phyloP scores from a whole-genome alignment of 768 basidiomycete genomes.

The Suillus subluteus region DNA sequence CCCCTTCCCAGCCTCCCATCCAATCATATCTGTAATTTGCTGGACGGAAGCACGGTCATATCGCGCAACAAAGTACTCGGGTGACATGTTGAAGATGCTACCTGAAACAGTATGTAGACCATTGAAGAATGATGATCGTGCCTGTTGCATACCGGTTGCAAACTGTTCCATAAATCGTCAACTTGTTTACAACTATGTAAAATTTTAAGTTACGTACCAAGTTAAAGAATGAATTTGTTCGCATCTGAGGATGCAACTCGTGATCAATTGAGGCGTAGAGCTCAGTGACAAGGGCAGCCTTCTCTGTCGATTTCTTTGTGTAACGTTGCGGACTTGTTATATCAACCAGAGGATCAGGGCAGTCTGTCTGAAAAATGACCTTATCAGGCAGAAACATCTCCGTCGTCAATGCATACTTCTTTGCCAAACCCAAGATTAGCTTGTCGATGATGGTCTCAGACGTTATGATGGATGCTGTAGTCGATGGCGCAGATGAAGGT shows the following conservation, averaged over 20 bases:
- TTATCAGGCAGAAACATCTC: slow-evolving; percentile 2
- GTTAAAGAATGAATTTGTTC: not conserved
- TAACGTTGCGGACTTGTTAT: not conserved
- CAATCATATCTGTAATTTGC: not conserved
- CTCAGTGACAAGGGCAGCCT: not conserved
- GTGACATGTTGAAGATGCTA: slow-evolving; percentile 5
- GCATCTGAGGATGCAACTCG: not conserved
- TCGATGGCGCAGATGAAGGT: not conserved
- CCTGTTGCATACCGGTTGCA: not conserved
- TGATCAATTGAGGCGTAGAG: not conserved
- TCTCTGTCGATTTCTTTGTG: not conserved
- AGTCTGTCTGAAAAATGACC: slow-evolving; percentile 1
- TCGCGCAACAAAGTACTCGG: slow-evolving; percentile 2
- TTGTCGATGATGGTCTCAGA: not conserved
- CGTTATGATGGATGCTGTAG: not conserved
- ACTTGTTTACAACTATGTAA: not conserved
- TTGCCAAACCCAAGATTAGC: not conserved
- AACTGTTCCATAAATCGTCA: not conserved
- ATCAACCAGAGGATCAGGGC: not conserved
- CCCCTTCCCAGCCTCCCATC: not conserved
- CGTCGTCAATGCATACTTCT: slow-evolving; percentile 2
- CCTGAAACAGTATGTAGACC: not conserved
- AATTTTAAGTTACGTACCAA: not conserved
- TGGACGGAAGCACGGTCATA: not conserved
- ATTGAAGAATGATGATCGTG: slow-evolving; percentile 3